A percentile compares a stretch with the other conserved stretches of the same genome.
Conservation (phyloP, 768 basidiomycete genomes). For the Pholiota molesta region DNA sequence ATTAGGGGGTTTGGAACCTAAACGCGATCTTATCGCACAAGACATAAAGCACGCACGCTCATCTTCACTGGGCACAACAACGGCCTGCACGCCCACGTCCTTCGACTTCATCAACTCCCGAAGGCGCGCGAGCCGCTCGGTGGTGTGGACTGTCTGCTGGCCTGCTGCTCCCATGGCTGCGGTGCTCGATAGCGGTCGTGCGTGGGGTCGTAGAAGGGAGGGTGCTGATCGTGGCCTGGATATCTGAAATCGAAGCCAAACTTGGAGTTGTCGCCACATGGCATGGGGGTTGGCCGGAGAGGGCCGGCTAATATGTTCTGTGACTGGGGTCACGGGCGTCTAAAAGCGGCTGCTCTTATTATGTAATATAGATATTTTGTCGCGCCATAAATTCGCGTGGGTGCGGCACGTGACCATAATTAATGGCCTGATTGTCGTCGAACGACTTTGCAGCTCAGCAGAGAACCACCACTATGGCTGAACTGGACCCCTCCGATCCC, state of each 20-base stretch:
- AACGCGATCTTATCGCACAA: conserved; percentile 1
- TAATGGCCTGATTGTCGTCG: conserved; percentile 42
- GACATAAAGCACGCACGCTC: conserved; percentile 55
- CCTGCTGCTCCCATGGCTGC: conserved; percentile 38
- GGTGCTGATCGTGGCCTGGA: conserved; percentile 9
- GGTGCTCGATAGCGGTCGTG: conserved; percentile 4
- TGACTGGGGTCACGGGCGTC: too few species aligned
- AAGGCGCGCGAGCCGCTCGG: conserved; percentile 61
- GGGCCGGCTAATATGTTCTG: too few species aligned
- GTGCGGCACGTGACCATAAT: conserved; percentile 25
- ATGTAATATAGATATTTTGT: too few species aligned
- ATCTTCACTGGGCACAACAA: conserved; percentile 91
- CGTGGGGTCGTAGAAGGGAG: conserved; percentile 5
- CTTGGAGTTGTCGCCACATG: conserved; percentile 26
- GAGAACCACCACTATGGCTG: conserved; percentile 29
- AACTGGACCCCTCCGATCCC: conserved; percentile 58
- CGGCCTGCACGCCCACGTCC: conserved; percentile 57
- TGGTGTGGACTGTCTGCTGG: conserved; percentile 59
- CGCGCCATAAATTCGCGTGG: too few species aligned
- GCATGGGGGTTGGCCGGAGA: conserved; percentile 8
- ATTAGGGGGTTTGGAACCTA: neutral
- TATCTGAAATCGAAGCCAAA: conserved; percentile 23
- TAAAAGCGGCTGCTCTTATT: too few species aligned
- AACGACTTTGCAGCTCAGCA: conserved; percentile 11
- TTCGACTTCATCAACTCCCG: conserved; percentile 69